Conservation (phyloP, 768 basidiomycete genomes). For the Suillus variegatus region DNA sequence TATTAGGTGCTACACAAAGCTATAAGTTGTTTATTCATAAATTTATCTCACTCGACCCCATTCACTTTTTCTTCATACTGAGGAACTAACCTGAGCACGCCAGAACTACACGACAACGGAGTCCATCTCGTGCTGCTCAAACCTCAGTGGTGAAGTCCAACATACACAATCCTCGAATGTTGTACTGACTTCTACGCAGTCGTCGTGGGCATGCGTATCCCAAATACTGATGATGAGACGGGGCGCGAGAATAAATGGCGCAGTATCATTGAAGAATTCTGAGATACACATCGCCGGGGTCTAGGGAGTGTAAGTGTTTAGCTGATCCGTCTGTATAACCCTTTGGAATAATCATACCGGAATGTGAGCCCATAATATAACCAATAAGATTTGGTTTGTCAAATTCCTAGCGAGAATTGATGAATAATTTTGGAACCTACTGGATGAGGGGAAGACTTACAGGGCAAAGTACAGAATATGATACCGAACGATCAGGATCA, state of each 20-base stretch:
- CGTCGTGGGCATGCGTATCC: background rate
- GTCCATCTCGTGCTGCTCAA: background rate
- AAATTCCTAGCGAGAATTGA: background rate
- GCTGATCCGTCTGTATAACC: background rate
- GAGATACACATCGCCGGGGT: background rate
- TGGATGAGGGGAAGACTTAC: background rate
- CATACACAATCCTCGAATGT: background rate
- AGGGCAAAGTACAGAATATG: background rate
- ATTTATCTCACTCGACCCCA: background rate
- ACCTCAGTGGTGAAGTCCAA: background rate
- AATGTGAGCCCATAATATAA: background rate
- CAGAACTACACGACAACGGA: background rate
- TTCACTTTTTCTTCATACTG: background rate
- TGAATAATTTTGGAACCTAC: background rate
- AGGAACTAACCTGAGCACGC: background rate
- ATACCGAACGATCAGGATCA: background rate
- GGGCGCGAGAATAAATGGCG: background rate
- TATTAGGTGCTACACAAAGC: background rate
- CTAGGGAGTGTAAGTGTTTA: background rate
- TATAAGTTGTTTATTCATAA: background rate
- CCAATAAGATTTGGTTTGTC: background rate
- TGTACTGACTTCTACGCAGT: background rate
- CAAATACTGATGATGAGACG: conserved; percentile 1
- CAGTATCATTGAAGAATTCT: background rate
- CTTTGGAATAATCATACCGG: background rate